A percentile compares a stretch with the other conserved stretches of the same genome.
Evolutionary conservation across 2,329 filamentous ascomycete species (phyloP).

Genomic region (Macrophomina pseudophaseolina): DNA sequence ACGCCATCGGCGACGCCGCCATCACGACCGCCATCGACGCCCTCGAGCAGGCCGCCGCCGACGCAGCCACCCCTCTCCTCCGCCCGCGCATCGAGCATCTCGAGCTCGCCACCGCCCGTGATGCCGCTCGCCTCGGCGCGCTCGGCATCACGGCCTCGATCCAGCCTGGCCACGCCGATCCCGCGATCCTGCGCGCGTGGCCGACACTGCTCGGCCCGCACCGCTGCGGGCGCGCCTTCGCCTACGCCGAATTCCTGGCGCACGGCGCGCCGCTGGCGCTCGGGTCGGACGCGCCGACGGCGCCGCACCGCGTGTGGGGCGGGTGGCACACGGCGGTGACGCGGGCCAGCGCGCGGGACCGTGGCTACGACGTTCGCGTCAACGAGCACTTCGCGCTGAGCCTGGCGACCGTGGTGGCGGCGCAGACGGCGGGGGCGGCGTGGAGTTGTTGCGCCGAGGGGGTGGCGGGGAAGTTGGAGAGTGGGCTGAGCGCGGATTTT

Average conservation of each 20-base stretch:
- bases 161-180: slow-evolving; percentile 90
- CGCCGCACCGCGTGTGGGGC: slow-evolving; percentile 58
- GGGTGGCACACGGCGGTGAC: slow-evolving; percentile 67
- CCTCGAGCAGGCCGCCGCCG: slow-evolving; percentile 44
- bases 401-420: slow-evolving; percentile 59
- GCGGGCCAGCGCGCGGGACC: slow-evolving; percentile 59
- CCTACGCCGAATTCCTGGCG: slow-evolving; percentile 66
- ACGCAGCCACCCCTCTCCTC: slow-evolving; percentile 39
- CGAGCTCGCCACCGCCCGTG: slow-evolving; percentile 61
- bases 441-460: slow-evolving; percentile 64
- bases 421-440: slow-evolving; percentile 61
- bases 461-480: slow-evolving; percentile 58
- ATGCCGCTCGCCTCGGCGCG: slow-evolving; percentile 61
- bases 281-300: slow-evolving; percentile 65
- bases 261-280: slow-evolving; percentile 61
- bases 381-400: slow-evolving; percentile 61
- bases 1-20: slow-evolving; percentile 69
- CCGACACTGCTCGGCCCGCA: slow-evolving; percentile 60
- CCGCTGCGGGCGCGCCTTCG: slow-evolving; percentile 64
- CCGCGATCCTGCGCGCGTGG: slow-evolving; percentile 67
- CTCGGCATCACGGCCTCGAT: slow-evolving; percentile 82
- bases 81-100: slow-evolving; percentile 70
- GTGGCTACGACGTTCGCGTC: slow-evolving; percentile 47
- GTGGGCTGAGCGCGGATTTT: slow-evolving; percentile 64
- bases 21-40: slow-evolving; percentile 63